A percentile compares a stretch with the other conserved stretches of the same genome.
These are phyloP conservation scores for Eugenia klotzschiana DNA, from an alignment of 441 rosid genomes.

Conservation along the genomic window DNA sequence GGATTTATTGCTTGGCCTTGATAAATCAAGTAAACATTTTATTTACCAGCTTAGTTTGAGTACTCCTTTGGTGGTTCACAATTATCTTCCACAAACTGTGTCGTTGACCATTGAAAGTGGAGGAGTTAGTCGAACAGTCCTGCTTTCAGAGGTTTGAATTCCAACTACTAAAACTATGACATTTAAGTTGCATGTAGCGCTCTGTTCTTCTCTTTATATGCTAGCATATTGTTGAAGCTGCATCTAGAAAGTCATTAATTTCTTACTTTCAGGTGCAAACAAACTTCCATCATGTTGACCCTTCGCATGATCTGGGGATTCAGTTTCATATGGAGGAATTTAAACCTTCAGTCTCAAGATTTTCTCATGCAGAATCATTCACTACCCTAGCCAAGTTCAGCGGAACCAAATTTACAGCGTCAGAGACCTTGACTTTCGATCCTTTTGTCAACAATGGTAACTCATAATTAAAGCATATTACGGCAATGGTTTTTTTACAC, in stretches of 20 bases:
- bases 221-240: neutral
- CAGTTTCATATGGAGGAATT: conserved; percentile 55
- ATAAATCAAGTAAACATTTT: conserved; percentile 30
- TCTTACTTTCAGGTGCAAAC: conserved; percentile 38
- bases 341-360: conserved; percentile 48
- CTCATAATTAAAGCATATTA: conserved; percentile 1
- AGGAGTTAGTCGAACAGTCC: conserved; percentile 41
- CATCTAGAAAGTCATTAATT: conserved; percentile 1
- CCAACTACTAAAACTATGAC: conserved; percentile 4
- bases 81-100: conserved; percentile 65
- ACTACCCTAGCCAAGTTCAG: conserved; percentile 52
- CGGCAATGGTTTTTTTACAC: neutral
- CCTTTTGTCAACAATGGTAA: conserved; percentile 43
- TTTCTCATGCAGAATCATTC: conserved; percentile 70
- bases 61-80: conserved; percentile 60
- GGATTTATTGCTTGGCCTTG: conserved; percentile 17
- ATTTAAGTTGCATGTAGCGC: conserved; percentile 7
- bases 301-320: conserved; percentile 72
- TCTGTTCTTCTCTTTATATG: neutral
- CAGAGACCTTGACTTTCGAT: conserved; percentile 52
- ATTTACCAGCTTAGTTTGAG: conserved; percentile 67
- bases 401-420: conserved; percentile 54
- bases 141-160: conserved; percentile 71
- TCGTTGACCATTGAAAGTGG: conserved; percentile 66
- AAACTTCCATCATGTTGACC: conserved; percentile 76